Evolutionary conservation across 805 yeast genomes (phyloP).

Genomic region (Candida qinlingensis): DNA sequence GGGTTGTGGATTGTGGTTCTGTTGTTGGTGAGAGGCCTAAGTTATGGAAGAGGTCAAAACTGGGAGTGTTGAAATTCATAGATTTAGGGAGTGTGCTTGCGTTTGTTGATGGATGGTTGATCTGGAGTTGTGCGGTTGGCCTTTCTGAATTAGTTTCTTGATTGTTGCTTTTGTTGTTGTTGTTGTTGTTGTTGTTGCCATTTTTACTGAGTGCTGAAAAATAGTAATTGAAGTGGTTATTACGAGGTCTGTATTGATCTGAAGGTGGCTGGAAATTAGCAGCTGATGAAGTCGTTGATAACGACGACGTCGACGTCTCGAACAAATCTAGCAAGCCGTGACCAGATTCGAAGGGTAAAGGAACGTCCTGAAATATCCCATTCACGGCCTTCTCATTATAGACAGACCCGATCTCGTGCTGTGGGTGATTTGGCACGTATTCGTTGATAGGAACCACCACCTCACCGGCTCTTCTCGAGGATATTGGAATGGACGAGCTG

Average conservation of each 20-base stretch:
- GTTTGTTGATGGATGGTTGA: background rate
- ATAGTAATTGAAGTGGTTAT: no score
- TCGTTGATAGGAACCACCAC: constrained; percentile 34
- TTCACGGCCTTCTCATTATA: constrained; percentile 17
- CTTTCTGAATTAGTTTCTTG: constrained; percentile 1
- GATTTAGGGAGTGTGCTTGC: background rate
- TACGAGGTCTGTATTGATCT: background rate
- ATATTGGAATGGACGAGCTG: background rate
- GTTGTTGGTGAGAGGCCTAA: constrained; percentile 8
- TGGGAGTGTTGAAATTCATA: background rate
- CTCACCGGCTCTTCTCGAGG: constrained; percentile 30
- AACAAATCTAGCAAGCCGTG: constrained; percentile 38
- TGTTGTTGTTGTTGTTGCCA: no score
- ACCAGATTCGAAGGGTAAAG: constrained; percentile 29
- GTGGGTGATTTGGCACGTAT: constrained; percentile 28
- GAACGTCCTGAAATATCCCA: constrained; percentile 28
- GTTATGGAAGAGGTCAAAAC: constrained; percentile 6
- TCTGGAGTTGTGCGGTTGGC: background rate
- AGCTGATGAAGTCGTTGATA: background rate
- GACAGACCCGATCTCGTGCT: constrained; percentile 27
- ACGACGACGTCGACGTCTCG: constrained; percentile 1
- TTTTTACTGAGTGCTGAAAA: no score
- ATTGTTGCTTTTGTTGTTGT: background rate
- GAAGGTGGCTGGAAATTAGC: background rate
- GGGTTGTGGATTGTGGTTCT: constrained; percentile 5